These are phyloP conservation scores for Pinus albicaulis DNA, from an alignment of 75 land plant genomes.

Conservation along the genomic window DNA sequence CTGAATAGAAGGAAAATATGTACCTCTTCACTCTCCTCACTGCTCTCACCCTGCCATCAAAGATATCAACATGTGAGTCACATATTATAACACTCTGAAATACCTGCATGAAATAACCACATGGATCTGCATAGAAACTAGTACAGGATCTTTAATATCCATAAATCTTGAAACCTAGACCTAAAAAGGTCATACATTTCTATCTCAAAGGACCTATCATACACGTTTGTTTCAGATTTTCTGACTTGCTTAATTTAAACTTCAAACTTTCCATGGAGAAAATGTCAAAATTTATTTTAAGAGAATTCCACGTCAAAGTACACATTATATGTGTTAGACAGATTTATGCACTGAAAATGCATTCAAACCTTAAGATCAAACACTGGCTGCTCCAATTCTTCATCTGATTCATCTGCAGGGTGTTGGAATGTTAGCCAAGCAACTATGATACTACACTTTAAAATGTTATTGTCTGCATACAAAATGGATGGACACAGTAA, in stretches of 20 bases:
- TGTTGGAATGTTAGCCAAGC: background rate
- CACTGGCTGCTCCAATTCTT: conserved; percentile 60
- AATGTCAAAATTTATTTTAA: background rate
- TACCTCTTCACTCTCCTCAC: too few relatives aligned
- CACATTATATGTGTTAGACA: background rate
- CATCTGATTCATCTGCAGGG: conserved; percentile 39
- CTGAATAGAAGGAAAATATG: too few relatives aligned
- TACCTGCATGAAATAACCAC: too few relatives aligned
- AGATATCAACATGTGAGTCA: too few relatives aligned
- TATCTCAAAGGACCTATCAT: too few relatives aligned
- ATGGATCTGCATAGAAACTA: too few relatives aligned
- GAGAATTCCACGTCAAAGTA: background rate
- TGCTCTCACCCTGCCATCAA: too few relatives aligned
- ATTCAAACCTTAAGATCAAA: conserved; percentile 55
- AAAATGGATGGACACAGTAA: background rate
- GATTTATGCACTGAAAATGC: background rate
- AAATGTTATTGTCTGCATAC: background rate
- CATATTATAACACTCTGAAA: too few relatives aligned
- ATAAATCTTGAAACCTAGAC: too few relatives aligned
- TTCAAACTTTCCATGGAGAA: background rate
- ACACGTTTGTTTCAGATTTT: too few relatives aligned
- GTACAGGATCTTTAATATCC: too few relatives aligned
- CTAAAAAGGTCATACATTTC: too few relatives aligned
- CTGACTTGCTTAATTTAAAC: background rate
- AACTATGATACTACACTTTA: background rate